Percentiles rank a stretch among this genome's conserved stretches.
Conservation (phyloP, 306 rosid species). For the Malus fusca region DNA sequence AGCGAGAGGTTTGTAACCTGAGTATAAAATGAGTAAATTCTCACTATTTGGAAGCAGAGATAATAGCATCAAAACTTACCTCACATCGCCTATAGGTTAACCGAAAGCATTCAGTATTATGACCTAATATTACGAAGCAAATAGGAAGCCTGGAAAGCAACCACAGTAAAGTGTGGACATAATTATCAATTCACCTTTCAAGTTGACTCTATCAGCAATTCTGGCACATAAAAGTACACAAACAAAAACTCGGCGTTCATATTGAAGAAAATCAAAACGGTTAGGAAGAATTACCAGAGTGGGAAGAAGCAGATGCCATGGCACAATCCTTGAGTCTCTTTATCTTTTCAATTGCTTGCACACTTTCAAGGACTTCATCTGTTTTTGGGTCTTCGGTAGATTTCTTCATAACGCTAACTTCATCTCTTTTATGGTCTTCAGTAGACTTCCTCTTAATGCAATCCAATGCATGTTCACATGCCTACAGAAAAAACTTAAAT, state of each 20-base stretch:
- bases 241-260: background rate
- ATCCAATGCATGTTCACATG: conserved; percentile 56
- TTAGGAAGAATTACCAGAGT: conserved; percentile 46
- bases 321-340: conserved; percentile 47
- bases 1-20: background rate
- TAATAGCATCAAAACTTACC: background rate
- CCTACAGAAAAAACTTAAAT: conserved; percentile 31
- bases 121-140: background rate
- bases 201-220: background rate
- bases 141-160: background rate
- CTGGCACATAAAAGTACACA: background rate
- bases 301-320: conserved; percentile 42
- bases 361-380: conserved; percentile 17
- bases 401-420: conserved; percentile 8
- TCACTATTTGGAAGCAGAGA: background rate
- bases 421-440: conserved; percentile 22
- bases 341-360: conserved; percentile 32
- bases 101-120: background rate
- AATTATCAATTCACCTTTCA: background rate
- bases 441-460: conserved; percentile 32
- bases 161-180: background rate
- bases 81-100: background rate
- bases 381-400: conserved; percentile 29
- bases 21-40: background rate
- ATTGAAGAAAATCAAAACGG: background rate